These are phyloP conservation scores for Crithidia brevicula DNA, from an alignment of 208 protist genomes.

Conservation along the genomic window DNA sequence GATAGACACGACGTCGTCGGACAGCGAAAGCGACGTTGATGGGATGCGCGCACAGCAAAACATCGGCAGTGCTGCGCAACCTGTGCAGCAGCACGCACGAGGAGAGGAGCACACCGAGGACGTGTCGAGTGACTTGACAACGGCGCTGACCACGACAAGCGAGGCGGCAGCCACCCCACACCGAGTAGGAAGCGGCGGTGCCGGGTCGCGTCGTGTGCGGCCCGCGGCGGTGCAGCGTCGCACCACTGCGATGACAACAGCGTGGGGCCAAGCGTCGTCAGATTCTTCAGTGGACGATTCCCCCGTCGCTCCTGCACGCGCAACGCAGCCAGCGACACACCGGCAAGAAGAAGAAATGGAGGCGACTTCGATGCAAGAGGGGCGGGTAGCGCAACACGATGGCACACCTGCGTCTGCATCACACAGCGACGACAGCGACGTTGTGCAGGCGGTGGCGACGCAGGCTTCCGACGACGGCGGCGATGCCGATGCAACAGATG, in stretches of 20 bases:
- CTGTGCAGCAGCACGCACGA: neutral
- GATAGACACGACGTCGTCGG: constrained; percentile 15
- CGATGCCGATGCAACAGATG: neutral
- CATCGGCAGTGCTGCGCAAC: neutral
- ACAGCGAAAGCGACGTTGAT: constrained; percentile 10
- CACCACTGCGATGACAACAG: neutral
- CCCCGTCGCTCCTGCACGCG: neutral
- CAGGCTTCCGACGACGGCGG: neutral
- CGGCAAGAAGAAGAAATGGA: no score
- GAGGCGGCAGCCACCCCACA: constrained; percentile 6
- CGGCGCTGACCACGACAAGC: constrained; percentile 18
- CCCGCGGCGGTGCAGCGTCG: neutral
- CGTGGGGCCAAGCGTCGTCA: constrained; percentile 3
- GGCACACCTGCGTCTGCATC: no score
- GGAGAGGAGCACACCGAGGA: constrained; percentile 36
- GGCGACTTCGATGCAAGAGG: no score
- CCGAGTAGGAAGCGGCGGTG: neutral
- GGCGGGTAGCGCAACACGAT: no score
- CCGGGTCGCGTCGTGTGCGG: neutral
- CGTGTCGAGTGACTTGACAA: constrained; percentile 29
- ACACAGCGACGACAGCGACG: constrained; percentile 9
- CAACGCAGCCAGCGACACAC: no score
- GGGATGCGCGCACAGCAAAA: neutral
- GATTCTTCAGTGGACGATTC: neutral
- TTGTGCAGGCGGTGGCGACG: neutral